phyloP scores from a whole-genome alignment of 768 basidiomycete genomes.

The Xanthoconium stramineum region DNA sequence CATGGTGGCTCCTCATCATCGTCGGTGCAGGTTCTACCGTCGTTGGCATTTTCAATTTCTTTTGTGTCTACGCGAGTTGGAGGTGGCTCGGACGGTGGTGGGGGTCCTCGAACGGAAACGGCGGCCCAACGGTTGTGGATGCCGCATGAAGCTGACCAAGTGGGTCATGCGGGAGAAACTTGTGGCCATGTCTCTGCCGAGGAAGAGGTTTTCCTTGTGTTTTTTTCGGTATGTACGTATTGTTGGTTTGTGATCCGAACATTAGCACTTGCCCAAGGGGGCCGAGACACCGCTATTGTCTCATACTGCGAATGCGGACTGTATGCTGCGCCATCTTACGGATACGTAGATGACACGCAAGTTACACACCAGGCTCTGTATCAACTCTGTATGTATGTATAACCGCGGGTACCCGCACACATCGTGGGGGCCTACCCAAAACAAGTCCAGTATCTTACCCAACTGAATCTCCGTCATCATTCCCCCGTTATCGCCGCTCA shows the following conservation, averaged over 20 bases:
- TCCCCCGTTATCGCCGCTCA: conserved; percentile 4
- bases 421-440: background rate
- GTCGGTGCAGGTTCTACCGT: conserved; percentile 73
- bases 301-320: too few species aligned
- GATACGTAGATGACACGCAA: too few species aligned
- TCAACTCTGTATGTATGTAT: background rate
- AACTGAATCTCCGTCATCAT: background rate
- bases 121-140: conserved; percentile 4
- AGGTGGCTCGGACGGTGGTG: conserved; percentile 48
- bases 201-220: too few species aligned
- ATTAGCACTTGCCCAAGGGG: too few species aligned
- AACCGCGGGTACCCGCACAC: background rate
- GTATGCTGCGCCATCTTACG: too few species aligned
- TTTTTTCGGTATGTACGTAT: too few species aligned
- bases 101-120: conserved; percentile 10
- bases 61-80: conserved; percentile 65
- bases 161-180: too few species aligned
- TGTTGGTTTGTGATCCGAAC: too few species aligned
- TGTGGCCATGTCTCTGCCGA: too few species aligned
- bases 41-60: conserved; percentile 71
- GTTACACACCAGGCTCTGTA: too few species aligned
- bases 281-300: too few species aligned
- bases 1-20: conserved; percentile 74
- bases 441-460: background rate
- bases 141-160: conserved; percentile 8